Base-by-base conservation (phyloP, 495 filamentous ascomycete genomes). In the Cercophora newfieldiana region DNA sequence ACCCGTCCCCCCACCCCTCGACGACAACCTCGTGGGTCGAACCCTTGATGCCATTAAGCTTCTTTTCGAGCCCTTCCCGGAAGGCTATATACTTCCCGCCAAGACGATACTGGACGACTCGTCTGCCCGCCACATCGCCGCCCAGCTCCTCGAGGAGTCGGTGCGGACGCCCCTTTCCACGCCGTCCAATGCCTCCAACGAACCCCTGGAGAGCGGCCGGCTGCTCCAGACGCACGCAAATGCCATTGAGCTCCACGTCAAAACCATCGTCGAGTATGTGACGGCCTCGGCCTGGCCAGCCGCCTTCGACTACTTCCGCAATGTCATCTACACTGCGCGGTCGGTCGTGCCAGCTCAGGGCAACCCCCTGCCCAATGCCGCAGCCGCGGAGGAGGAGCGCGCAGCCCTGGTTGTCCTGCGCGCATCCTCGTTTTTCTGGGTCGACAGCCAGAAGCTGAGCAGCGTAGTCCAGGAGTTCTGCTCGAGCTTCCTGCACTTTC, bases 401-500 rank as follows among this genome's bases (percentile, higher is more conserved):
- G 67, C 71, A 24, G 77, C 82, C 0, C 74, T 87, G 16, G 75
- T 83, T 44, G 76, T 81, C 54, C 68, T 89, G 51, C 80, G 82
- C 47, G 77, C 87, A 25, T 77, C 88, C 37, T 83, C 83, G 28
- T 86, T 79, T 61, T 81, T 88, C 64, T 87, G 85, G 83, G 81
- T 88, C 19, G 86, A 89, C 66, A 73, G 76, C 55, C 81, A 81
- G 55, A 89, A 88, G 71, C 78, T 89, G 24, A 80, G 82, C 51
- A 68, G 83, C 16, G 70, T 89, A 37, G 83, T 89, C 33, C 83
- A 88, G 63, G 87, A 89, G 72, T 77, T 89, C 19, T 84, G 86
- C 68, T 85, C 85, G 30, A 86, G 81, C 66, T 89, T 88, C 72
- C 74, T 89, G 56, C 85, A 87, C 65, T 83, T 88, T 61, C 83